Conservation (phyloP, 768 basidiomycete genomes). For the Nevesoporus exiguus region DNA sequence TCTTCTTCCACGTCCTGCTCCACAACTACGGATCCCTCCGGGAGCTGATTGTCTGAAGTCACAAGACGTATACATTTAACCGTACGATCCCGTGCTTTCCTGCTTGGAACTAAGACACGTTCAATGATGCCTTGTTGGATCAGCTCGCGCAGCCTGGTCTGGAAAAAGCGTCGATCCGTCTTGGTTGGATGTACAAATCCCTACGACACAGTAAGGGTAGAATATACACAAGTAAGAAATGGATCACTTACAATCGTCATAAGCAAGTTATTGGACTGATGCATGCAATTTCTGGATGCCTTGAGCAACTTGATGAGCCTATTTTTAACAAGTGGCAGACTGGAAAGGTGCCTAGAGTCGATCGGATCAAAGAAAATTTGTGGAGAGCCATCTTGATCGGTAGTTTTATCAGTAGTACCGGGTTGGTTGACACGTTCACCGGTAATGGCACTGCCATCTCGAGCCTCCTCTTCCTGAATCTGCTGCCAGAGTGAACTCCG, state of each 20-base stretch:
- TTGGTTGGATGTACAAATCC: slow-evolving; percentile 74
- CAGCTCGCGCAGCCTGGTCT: slow-evolving; percentile 67
- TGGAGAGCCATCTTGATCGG: slow-evolving; percentile 15
- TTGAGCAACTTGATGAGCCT: slow-evolving; percentile 72
- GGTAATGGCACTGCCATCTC: slow-evolving; percentile 27
- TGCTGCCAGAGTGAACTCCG: slow-evolving; percentile 71
- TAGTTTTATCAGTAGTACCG: slow-evolving; percentile 22
- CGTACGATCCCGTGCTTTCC: slow-evolving; percentile 42
- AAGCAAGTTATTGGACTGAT: slow-evolving; percentile 74
- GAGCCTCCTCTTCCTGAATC: slow-evolving; percentile 69
- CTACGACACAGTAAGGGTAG: slow-evolving; percentile 36
- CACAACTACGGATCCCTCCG: slow-evolving; percentile 36
- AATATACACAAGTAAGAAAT: neutral
- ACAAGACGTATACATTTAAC: slow-evolving; percentile 70
- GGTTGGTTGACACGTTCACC: slow-evolving; percentile 10
- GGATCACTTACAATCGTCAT: slow-evolving; percentile 59
- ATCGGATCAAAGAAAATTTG: slow-evolving; percentile 64
- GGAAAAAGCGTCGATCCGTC: slow-evolving; percentile 80
- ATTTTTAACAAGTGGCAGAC: slow-evolving; percentile 64
- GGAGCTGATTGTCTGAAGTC: slow-evolving; percentile 35
- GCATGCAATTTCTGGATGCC: slow-evolving; percentile 64
- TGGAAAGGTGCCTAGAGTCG: slow-evolving; percentile 74
- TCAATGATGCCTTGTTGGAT: slow-evolving; percentile 73
- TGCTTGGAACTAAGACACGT: slow-evolving; percentile 65
- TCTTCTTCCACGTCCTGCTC: slow-evolving; percentile 40